phyloP scores from a whole-genome alignment of 371 early-diverging fungal species.

The Mucor mucedo region DNA sequence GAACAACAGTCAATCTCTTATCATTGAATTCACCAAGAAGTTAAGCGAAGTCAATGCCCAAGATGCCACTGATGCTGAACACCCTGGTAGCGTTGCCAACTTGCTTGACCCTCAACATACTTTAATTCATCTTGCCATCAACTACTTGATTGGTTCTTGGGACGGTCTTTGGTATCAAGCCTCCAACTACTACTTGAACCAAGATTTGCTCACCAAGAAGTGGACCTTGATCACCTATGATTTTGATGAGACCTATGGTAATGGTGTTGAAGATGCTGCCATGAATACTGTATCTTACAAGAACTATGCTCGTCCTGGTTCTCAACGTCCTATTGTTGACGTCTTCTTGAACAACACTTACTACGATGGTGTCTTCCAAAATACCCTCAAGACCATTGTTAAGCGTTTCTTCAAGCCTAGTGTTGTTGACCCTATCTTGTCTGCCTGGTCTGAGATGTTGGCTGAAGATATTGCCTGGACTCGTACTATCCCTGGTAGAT shows the following conservation, averaged over 20 bases:
- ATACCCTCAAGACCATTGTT: constrained; percentile 54
- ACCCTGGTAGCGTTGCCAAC: constrained; percentile 40
- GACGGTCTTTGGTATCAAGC: constrained; percentile 60
- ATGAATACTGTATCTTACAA: constrained; percentile 47
- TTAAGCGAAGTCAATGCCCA: constrained; percentile 34
- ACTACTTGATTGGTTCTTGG: constrained; percentile 55
- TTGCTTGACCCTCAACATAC: constrained; percentile 47
- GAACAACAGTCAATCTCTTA: constrained; percentile 26
- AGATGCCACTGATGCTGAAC: constrained; percentile 43
- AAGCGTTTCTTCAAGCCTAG: constrained; percentile 61
- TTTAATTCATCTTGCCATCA: constrained; percentile 52
- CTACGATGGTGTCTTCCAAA: constrained; percentile 52
- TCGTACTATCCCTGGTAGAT: constrained; percentile 38
- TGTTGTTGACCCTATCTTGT: constrained; percentile 49
- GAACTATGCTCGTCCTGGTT: constrained; percentile 42
- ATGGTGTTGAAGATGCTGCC: constrained; percentile 36
- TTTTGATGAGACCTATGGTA: constrained; percentile 63
- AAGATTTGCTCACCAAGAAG: constrained; percentile 47
- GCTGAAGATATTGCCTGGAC: constrained; percentile 61
- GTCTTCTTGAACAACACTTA: constrained; percentile 47
- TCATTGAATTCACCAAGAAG: constrained; percentile 37
- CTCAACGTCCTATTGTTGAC: constrained; percentile 41
- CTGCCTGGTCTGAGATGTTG: constrained; percentile 57
- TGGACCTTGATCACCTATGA: constrained; percentile 62
- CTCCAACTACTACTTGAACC: constrained; percentile 58